Percentiles rank a stretch among this genome's conserved stretches.
Evolutionary conservation across 176 grass and related monocot genomes (phyloP).

Genomic region (Poa annua): DNA sequence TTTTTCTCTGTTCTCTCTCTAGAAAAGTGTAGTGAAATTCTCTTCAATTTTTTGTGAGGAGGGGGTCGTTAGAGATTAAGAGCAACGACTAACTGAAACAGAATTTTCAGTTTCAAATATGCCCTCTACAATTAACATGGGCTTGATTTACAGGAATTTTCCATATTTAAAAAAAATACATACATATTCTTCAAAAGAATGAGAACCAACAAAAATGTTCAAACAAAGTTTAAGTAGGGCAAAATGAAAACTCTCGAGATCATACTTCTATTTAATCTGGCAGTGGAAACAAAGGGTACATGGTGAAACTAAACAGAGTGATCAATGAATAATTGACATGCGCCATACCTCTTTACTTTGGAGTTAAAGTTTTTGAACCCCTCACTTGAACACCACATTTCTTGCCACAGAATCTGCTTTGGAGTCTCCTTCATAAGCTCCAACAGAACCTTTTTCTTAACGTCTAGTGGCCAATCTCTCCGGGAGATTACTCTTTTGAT

Average conservation of each 20-base stretch:
- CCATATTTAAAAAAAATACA: background rate
- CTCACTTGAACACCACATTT: conserved; percentile 97
- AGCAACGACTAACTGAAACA: conserved; percentile 31
- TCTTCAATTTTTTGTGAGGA: conserved; percentile 10
- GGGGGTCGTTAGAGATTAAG: conserved; percentile 26
- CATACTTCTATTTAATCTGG: conserved; percentile 35
- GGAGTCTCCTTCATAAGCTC: conserved; percentile 99
- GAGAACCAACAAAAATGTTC: conserved; percentile 15
- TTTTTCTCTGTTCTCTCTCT: conserved; percentile 34
- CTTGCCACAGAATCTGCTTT: conserved; percentile 87
- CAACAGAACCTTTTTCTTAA: conserved; percentile 91
- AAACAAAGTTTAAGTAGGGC: background rate
- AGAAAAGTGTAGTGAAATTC: conserved; percentile 21
- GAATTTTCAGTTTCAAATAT: conserved; percentile 17
- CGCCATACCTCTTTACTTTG: conserved; percentile 78
- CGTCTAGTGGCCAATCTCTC: conserved; percentile 97
- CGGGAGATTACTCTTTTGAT: conserved; percentile 98
- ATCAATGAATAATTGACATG: conserved; percentile 38
- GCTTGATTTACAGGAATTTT: background rate
- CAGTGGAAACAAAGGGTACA: conserved; percentile 23
- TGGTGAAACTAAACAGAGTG: conserved; percentile 24
- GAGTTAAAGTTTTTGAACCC: conserved; percentile 89
- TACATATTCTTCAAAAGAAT: conserved; percentile 21
- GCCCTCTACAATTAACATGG: background rate
- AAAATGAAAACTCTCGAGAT: background rate